Base-by-base conservation (phyloP, 2,329 filamentous ascomycete species). In the Sordariomycetes sp. region DNA sequence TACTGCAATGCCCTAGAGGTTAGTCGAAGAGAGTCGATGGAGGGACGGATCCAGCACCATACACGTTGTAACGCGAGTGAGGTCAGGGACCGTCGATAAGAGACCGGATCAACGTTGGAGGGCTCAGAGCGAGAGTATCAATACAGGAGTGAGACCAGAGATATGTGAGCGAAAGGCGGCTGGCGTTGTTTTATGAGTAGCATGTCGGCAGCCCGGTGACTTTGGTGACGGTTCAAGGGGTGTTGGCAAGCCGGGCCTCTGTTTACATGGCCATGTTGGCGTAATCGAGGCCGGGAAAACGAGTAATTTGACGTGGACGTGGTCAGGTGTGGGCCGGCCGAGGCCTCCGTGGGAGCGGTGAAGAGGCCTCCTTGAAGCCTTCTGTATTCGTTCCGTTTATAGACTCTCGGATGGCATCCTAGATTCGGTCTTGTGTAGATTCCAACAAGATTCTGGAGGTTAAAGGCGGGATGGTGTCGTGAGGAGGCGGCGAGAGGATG, bases 221-320 rank as follows among this genome's bases (percentile, higher is more conserved):
- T 54, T 45, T 45, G 42, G 24, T 34, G 54, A 42, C 34, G 24
- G 34, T 56, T 35, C 34, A 51, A 17, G 54, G 50, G 25, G 42
- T 12, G 45, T 25, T 50, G n/a, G 22, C 34, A 28, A 50, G 39
- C 10, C 17, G 22, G 54, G 54, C 54, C 54, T 50, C 25, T 56
- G 54, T 56, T 56, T 56, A 56, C 54, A 56, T n/a, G 42, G 39
- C 54, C 54, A 56, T 50, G 45, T 20, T 22, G 2, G 45, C 4
- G 45, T 12, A 50, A 24, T 50, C 22, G 45, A 50, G 7, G 45
- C 22, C 45, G 45, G 22, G 12, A 20, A 39, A 12, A 39, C 12
- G 36, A 39, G 45, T 22, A 20, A 50, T 50, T 13, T 24, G 22
- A 50, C 20, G 45, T 24, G 45, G 22, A 50, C 45, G 45, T 20